Evolutionary conservation across 257 asterid species (phyloP), one percentile per base, ranked within the genome.

Genomic region (Rubia yunnanensis): DNA sequence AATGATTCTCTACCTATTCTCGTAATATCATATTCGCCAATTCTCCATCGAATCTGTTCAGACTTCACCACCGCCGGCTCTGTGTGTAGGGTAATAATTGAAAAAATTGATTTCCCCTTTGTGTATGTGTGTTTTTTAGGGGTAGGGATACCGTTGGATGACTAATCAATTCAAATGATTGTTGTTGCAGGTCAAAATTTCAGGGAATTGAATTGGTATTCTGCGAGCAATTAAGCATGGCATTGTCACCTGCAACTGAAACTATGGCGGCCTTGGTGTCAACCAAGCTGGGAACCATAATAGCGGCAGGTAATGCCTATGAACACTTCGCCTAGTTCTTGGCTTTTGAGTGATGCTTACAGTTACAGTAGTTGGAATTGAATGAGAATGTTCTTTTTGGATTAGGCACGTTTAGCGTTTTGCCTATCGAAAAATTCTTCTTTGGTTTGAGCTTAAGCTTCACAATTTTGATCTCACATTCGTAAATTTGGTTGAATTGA

Each of bases 271-370:
- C 64, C 27, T 31, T 32, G 5, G 10, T 34, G 36, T 18, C 64
- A 18, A 5, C 46, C 63, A 14, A 58, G 41, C 63, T 58, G 63
- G 39, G n/a, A 22, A 4, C 63, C 2, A 17, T 3, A 18, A 59
- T 18, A 22, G 26, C 27, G n/a, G 64, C 48, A 46, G 68, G 59
- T 64, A 46, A 64, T 46, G n/a, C 7, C 59, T 64, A 9, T 64
- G 30, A 46, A 4, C 31, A 7, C 64, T 59, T 22, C 17, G 22
- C 5, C 0, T 28, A 30, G 44, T 59, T 59, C 44, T 59, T 27
- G 20, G 1, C 11, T 27, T 57, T 17, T 17, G 7, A n/a, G 8
- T 30, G 63, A 4, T 30, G n/a, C 64, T 59, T 31, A 7, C 18
- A 4, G 13, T 59, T 31, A 7, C 18, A 4, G 13, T 32, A n/a